phyloP scores from a whole-genome alignment of 306 rosid species.

The Potentilla sterilis region DNA sequence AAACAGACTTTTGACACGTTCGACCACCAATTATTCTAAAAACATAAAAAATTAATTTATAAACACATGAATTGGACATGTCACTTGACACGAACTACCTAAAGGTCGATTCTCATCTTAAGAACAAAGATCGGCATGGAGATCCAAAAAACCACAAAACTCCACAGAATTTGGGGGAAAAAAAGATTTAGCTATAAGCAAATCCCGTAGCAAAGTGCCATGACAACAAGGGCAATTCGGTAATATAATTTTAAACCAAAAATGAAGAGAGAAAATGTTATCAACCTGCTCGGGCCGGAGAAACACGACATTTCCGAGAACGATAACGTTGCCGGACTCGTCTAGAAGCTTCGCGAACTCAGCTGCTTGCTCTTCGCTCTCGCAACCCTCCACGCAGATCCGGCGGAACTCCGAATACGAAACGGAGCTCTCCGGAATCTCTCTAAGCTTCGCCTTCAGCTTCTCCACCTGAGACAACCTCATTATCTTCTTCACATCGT shows the following conservation, averaged over 20 bases:
- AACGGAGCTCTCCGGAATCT: conserved; percentile 45
- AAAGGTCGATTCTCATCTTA: too few species aligned
- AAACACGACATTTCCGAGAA: conserved; percentile 72
- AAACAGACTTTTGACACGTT: not conserved
- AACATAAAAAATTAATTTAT: too few species aligned
- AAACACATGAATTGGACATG: not conserved
- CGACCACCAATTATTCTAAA: not conserved
- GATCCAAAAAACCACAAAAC: not conserved
- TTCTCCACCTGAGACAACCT: conserved; percentile 57
- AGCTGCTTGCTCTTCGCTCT: conserved; percentile 48
- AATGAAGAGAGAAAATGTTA: not conserved
- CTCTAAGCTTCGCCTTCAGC: conserved; percentile 55
- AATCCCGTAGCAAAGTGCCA: not conserved
- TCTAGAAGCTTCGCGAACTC: conserved; percentile 72
- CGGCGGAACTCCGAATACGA: conserved; percentile 48
- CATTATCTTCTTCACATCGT: conserved; percentile 67
- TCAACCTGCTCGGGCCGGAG: conserved; percentile 79
- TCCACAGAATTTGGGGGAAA: not conserved
- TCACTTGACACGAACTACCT: too few species aligned
- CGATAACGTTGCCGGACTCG: conserved; percentile 74
- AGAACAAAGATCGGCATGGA: too few species aligned
- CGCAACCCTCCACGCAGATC: conserved; percentile 55
- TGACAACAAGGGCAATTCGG: not conserved
- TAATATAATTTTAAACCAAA: not conserved
- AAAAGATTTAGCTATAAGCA: not conserved